Evolutionary conservation across 352 stramenopile species (phyloP), one percentile per base, ranked within the genome.

Genomic region (Phytophthora kernoviae): DNA sequence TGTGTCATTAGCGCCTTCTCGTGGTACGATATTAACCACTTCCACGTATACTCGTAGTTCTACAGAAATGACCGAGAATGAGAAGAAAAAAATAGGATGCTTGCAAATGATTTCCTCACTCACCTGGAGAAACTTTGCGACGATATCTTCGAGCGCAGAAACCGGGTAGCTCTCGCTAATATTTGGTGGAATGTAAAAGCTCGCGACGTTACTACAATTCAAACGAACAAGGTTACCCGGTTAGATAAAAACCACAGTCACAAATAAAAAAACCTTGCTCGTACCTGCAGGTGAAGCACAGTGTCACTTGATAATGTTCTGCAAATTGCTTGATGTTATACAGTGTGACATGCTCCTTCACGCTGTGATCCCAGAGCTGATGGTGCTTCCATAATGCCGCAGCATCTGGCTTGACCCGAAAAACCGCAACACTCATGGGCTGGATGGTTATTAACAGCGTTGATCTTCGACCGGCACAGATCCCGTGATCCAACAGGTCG

Each of bases 281-380:
- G 22, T 81, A 93, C 84, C 81, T 93, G 80, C 80, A 91, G 1
- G 87, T 93, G 61, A 96, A 96, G 68, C 84, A 93, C 42, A 94
- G 48, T 12, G 85, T 90, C 18, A 94, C 81, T 59, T 96, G 87
- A 52, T 94, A 94, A 53, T 96, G 87, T 60, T 96, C 87, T 1
- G 87, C 87, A 42, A 96, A 94, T 59, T 96, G 87, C 60, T 91
- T 92, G 62, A 94, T 94, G 68, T 96, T 96, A 77, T 96, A 96
- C 57, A 96, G 63, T 22, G 87, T 90, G 56, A 94, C 83, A 33
- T 96, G 87, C 52, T 96, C 84, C 54, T 94, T 96, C 40, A 96
- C 81, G 45, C 78, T 93, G 63, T 94, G 85, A 20, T 96, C 84
- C 87, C 87, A 96, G 36, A 91, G 72, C 49, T 92, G 81, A 20